Evolutionary conservation across 176 grass and related monocot species (phyloP), one percentile per base, ranked within the genome.

Genomic region (Pharus latifolius): DNA sequence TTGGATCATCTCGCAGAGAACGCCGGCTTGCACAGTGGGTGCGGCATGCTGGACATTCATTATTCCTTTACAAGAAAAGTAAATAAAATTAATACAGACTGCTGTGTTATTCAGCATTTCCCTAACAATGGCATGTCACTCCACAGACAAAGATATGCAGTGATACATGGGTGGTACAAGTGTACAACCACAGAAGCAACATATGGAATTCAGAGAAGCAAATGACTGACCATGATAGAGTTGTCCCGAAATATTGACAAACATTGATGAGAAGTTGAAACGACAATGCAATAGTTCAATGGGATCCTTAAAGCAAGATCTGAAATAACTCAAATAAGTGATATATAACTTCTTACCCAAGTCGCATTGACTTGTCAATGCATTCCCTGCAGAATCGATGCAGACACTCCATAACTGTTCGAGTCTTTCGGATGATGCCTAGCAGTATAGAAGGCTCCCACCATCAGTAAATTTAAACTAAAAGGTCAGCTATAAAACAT

Each of bases 301-400:
- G 3, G 44, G n/a, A n/a, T 44, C 12, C 26, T 62, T 17, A 24
- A 32, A 50, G 27, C 15, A 62, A 63, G 45, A 48, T 10, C 43
- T 12, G 10, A 15, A 26, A 22, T 45, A 13, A 15, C 18, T 46
- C 40, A 45, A 49, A 30, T 2, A 40, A 34, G 30, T 18, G 60
- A 30, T 73, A 23, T 51, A 22, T 35, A 9, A 32, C 11, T 56
- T 37, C 74, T 58, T 79, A 91, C 88, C 88, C 85, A 73, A 92
- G 89, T 47, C 89, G 79, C 90, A 94, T 89, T 59, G 90, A 94
- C 86, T 94, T 94, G 50, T 94, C 90, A 48, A 94, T 94, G 44
- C 90, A 94, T 66, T 94, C 90, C 59, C 86, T 89, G 38, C 90
- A 94, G 60, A 94, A 94, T 13, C 90, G 75, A 75, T 94, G 90